These are phyloP conservation scores for Tagetes patula DNA, from an alignment of 129 eudicot genomes.

Conservation along the genomic window DNA sequence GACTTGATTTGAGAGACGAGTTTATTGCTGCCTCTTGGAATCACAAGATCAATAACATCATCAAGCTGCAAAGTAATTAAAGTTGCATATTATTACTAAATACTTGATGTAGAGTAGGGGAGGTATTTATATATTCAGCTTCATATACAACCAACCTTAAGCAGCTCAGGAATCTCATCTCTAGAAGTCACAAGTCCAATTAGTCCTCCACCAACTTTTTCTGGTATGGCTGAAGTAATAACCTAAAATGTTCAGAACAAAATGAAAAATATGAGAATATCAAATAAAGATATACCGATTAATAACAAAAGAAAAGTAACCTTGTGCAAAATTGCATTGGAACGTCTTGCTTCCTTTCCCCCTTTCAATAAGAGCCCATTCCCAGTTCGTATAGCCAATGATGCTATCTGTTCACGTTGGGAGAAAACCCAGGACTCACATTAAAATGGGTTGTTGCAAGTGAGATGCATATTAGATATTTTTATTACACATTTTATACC, in stretches of 20 bases:
- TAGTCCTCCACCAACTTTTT: conserved; percentile 68
- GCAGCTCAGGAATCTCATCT: conserved; percentile 94
- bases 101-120: conserved; percentile 1
- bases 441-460: background rate
- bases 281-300: background rate
- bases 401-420: conserved; percentile 59
- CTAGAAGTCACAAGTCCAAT: conserved; percentile 92
- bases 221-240: conserved; percentile 82
- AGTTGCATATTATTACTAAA: background rate
- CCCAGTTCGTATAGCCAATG: conserved; percentile 89
- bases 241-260: conserved; percentile 35
- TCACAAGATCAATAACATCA: conserved; percentile 31
- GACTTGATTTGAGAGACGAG: conserved; percentile 33
- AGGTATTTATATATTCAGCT: conserved; percentile 12
- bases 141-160: conserved; percentile 52
- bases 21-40: conserved; percentile 34
- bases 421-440: conserved; percentile 4
- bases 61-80: conserved; percentile 22
- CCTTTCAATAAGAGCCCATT: conserved; percentile 95
- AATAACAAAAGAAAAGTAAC: conserved; percentile 30
- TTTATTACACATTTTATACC: conserved; percentile 37
- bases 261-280: background rate
- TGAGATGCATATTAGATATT: background rate
- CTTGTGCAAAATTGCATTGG: conserved; percentile 91
- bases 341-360: conserved; percentile 92